These are phyloP conservation scores for Pisolithus thermaeus DNA, from an alignment of 1,284 basidiomycete species.

Conservation along the genomic window DNA sequence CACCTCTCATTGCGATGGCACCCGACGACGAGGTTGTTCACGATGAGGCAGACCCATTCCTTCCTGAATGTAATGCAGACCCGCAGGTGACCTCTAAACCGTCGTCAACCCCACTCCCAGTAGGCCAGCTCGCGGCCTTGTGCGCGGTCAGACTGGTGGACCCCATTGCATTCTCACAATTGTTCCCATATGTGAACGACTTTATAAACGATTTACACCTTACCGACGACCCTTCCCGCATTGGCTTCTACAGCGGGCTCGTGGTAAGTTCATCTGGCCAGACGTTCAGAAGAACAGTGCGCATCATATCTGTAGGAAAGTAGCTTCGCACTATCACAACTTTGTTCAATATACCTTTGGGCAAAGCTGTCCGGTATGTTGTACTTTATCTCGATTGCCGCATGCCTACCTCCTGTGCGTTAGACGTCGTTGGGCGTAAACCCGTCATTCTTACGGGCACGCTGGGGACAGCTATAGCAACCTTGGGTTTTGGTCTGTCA, in stretches of 20 bases:
- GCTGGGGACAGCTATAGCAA: conserved; percentile 45
- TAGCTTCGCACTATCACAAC: conserved; percentile 53
- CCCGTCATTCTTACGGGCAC: conserved; percentile 54
- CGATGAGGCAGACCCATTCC: too few relatives aligned
- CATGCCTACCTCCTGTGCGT: not conserved
- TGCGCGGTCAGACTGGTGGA: conserved; percentile 43
- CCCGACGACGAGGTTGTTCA: too few relatives aligned
- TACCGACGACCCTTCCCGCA: conserved; percentile 47
- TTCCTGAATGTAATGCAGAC: too few relatives aligned
- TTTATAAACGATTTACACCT: conserved; percentile 51
- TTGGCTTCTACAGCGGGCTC: conserved; percentile 59
- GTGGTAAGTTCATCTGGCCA: conserved; percentile 35
- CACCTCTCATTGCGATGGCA: too few relatives aligned
- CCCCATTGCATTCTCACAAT: conserved; percentile 52
- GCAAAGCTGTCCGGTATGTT: conserved; percentile 48
- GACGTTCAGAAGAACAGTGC: not conserved
- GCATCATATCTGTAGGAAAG: conserved; percentile 40
- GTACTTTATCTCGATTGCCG: not conserved
- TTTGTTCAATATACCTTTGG: conserved; percentile 59
- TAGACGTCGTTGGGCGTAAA: conserved; percentile 51
- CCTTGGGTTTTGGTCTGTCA: conserved; percentile 49
- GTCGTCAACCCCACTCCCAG: not conserved
- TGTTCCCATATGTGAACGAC: conserved; percentile 62
- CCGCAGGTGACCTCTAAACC: too few relatives aligned
- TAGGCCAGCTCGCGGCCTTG: not conserved